A percentile compares a stretch with the other conserved stretches of the same genome.
Evolutionary conservation across 306 rosid species (phyloP).

Genomic region (Cicer judaicum): DNA sequence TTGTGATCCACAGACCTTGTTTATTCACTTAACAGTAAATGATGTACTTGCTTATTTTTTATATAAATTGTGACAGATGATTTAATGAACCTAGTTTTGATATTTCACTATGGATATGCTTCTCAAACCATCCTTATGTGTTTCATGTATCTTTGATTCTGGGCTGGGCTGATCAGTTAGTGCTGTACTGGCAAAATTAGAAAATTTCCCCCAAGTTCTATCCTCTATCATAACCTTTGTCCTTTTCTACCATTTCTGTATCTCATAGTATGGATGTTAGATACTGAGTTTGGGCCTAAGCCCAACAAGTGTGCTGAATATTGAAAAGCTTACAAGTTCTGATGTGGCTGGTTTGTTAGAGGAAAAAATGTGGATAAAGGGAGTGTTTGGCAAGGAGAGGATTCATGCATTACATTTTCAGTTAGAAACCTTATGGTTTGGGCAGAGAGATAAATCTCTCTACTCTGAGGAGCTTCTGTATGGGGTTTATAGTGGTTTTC

Average conservation of each 20-base stretch:
- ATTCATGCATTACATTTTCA: too few species aligned
- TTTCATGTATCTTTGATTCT: slow-evolving; percentile 28
- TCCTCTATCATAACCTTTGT: not conserved
- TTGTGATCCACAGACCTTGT: slow-evolving; percentile 8
- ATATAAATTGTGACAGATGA: slow-evolving; percentile 17
- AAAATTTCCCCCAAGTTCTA: slow-evolving; percentile 3
- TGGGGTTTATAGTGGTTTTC: too few species aligned
- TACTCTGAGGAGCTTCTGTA: too few species aligned
- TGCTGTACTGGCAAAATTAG: slow-evolving; percentile 13
- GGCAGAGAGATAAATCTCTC: too few species aligned
- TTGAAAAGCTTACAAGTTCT: too few species aligned
- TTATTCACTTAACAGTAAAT: not conserved
- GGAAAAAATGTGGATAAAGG: too few species aligned
- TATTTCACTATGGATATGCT: slow-evolving; percentile 13
- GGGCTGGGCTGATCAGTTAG: slow-evolving; percentile 5
- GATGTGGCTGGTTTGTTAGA: too few species aligned
- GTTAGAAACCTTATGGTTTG: too few species aligned
- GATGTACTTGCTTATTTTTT: slow-evolving; percentile 14
- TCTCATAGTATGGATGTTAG: not conserved
- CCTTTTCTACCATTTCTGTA: not conserved
- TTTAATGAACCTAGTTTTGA: slow-evolving; percentile 14
- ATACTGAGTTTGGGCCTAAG: too few species aligned
- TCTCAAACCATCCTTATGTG: slow-evolving; percentile 19
- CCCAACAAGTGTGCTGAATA: too few species aligned
- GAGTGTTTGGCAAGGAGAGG: too few species aligned